These are phyloP conservation scores for Yamadazyma laniorum DNA, from an alignment of 805 yeast genomes.

Conservation along the genomic window DNA sequence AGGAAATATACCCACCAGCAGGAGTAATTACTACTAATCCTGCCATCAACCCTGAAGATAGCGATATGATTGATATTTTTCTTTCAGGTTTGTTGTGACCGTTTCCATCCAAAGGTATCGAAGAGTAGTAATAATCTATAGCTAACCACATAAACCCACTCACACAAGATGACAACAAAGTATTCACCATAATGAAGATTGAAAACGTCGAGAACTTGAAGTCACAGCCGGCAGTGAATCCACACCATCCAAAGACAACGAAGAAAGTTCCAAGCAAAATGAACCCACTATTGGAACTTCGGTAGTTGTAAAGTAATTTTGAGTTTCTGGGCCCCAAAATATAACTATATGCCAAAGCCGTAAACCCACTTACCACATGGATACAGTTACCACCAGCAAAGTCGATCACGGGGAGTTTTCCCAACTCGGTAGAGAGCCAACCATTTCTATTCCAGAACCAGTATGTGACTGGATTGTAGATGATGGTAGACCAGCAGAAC, in stretches of 20 bases:
- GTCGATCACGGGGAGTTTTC: slow-evolving; percentile 37
- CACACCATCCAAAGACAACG: slow-evolving; percentile 40
- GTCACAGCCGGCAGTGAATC: slow-evolving; percentile 44
- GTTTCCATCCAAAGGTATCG: slow-evolving; percentile 36
- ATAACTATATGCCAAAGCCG: slow-evolving; percentile 43
- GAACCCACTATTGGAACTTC: slow-evolving; percentile 33
- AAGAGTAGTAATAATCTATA: slow-evolving; percentile 39
- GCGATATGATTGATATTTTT: slow-evolving; percentile 38
- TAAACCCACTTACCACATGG: slow-evolving; percentile 47
- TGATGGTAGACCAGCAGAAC: slow-evolving; percentile 38
- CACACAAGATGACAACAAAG: slow-evolving; percentile 31
- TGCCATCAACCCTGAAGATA: slow-evolving; percentile 39
- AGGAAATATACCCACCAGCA: slow-evolving; percentile 40
- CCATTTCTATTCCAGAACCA: slow-evolving; percentile 47
- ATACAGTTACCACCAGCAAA: slow-evolving; percentile 47
- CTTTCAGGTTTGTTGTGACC: slow-evolving; percentile 15
- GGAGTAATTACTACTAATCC: slow-evolving; percentile 45
- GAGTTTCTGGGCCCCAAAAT: slow-evolving; percentile 43
- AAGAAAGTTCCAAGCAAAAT: slow-evolving; percentile 35
- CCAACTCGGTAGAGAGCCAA: slow-evolving; percentile 37
- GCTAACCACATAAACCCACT: slow-evolving; percentile 38
- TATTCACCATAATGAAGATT: slow-evolving; percentile 30
- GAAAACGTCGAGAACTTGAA: slow-evolving; percentile 34
- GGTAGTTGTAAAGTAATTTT: slow-evolving; percentile 33
- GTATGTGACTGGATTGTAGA: slow-evolving; percentile 43